phyloP scores from a whole-genome alignment of 768 basidiomycete genomes.

The Dacryopinax primogenitus region DNA sequence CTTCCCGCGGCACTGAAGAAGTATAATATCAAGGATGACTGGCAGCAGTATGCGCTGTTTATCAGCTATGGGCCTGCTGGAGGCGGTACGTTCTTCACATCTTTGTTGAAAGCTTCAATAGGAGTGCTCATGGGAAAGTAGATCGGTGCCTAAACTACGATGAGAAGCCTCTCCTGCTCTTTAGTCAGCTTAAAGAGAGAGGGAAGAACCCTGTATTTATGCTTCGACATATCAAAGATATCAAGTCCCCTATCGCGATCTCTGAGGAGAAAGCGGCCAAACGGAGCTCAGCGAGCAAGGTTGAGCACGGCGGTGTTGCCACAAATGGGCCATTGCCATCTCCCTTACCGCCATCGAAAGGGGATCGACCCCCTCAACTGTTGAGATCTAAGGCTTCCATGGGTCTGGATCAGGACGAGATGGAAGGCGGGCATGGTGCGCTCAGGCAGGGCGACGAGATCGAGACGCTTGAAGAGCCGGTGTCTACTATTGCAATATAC shows the following conservation, averaged over 20 bases:
- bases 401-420: slow-evolving; percentile 11
- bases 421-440: slow-evolving; percentile 21
- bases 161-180: slow-evolving; percentile 91
- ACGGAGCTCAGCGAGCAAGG: slow-evolving; percentile 27
- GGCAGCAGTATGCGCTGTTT: slow-evolving; percentile 99
- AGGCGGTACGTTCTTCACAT: slow-evolving; percentile 37
- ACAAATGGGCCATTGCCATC: not conserved
- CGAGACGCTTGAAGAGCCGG: slow-evolving; percentile 19
- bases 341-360: slow-evolving; percentile 9
- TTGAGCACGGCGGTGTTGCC: slow-evolving; percentile 15
- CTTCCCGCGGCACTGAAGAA: slow-evolving; percentile 95
- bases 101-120: slow-evolving; percentile 28
- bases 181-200: slow-evolving; percentile 92
- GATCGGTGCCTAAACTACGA: slow-evolving; percentile 96
- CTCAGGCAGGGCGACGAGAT: slow-evolving; percentile 23
- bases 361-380: not conserved
- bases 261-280: slow-evolving; percentile 92
- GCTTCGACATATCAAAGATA: slow-evolving; percentile 93
- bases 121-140: slow-evolving; percentile 48
- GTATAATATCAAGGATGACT: slow-evolving; percentile 97
- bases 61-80: slow-evolving; percentile 93
- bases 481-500: slow-evolving; percentile 92
- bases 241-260: slow-evolving; percentile 90
- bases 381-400: not conserved
- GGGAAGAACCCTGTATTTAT: slow-evolving; percentile 99